A percentile compares a stretch with the other conserved stretches of the same genome.
phyloP scores from a whole-genome alignment of 495 filamentous ascomycete species.

The Pyronema omphalodes region DNA sequence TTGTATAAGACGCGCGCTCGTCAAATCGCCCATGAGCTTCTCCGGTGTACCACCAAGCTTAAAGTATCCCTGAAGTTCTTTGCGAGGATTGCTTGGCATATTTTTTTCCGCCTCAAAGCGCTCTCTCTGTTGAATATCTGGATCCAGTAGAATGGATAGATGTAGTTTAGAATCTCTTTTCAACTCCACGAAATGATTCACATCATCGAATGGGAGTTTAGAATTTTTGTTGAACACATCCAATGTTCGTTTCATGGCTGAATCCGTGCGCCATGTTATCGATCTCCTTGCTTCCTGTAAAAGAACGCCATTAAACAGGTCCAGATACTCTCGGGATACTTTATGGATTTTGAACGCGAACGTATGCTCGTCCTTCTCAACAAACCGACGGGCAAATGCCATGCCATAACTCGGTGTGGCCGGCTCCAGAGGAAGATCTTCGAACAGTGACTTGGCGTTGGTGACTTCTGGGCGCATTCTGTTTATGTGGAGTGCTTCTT shows the following conservation, averaged over 20 bases:
- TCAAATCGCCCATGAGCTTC: background rate
- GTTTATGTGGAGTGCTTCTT: slow-evolving; percentile 2
- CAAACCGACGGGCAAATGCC: background rate
- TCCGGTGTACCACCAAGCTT: slow-evolving; percentile 2
- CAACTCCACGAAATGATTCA: background rate
- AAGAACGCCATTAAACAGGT: slow-evolving; percentile 3
- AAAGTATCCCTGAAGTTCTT: slow-evolving; percentile 1
- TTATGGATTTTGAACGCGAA: slow-evolving; percentile 7
- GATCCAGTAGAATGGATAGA: background rate
- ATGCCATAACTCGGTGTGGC: background rate
- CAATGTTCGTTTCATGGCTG: slow-evolving; percentile 1
- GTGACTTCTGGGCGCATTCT: slow-evolving; percentile 5
- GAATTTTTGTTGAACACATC: background rate
- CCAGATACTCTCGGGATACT: background rate
- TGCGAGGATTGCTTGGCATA: background rate
- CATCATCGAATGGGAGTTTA: background rate
- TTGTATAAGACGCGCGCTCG: background rate
- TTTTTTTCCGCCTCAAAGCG: background rate
- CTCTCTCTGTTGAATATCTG: too few species aligned
- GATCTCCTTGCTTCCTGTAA: slow-evolving; percentile 2
- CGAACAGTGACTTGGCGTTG: slow-evolving; percentile 4
- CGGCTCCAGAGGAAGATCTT: slow-evolving; percentile 5
- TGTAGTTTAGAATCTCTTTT: background rate
- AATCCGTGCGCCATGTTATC: slow-evolving; percentile 6
- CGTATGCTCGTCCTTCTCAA: slow-evolving; percentile 1